These are phyloP conservation scores for Skeletonema menzelii DNA, from an alignment of 108 stramenopile genomes.

Conservation along the genomic window DNA sequence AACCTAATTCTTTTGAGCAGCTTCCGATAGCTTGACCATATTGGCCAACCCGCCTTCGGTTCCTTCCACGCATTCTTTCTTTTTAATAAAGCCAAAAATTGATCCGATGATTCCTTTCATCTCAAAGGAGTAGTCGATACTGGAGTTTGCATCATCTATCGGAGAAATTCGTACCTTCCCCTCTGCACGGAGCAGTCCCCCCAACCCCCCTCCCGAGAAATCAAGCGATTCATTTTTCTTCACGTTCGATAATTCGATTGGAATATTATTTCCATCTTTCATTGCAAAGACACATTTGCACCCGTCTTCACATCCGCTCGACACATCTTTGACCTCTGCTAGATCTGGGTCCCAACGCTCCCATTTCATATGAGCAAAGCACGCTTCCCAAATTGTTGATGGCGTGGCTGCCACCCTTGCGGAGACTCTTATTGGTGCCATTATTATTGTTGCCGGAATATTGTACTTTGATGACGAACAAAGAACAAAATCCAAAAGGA, in stretches of 20 bases:
- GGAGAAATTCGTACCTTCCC: constrained; percentile 40
- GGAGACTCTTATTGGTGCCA: constrained; percentile 24
- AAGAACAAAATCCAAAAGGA: too few species aligned
- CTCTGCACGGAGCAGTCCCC: constrained; percentile 20
- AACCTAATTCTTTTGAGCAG: constrained; percentile 28
- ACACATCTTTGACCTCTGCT: constrained; percentile 23
- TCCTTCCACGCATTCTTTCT: constrained; percentile 34
- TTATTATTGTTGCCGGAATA: not conserved
- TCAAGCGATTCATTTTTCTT: constrained; percentile 30
- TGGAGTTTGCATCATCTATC: constrained; percentile 21
- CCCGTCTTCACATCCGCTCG: constrained; percentile 39
- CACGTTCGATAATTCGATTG: constrained; percentile 31
- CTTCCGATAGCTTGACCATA: constrained; percentile 50
- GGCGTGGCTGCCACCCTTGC: constrained; percentile 38
- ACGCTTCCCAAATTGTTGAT: constrained; percentile 47
- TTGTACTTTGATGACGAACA: too few species aligned
- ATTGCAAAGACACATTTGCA: constrained; percentile 48
- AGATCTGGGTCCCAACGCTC: constrained; percentile 55
- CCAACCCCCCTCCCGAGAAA: constrained; percentile 32
- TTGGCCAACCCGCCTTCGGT: constrained; percentile 50
- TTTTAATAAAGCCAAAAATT: constrained; percentile 23
- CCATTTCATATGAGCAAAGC: constrained; percentile 54
- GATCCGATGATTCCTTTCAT: constrained; percentile 34
- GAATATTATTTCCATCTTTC: constrained; percentile 47
- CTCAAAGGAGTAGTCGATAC: constrained; percentile 50